Percentiles rank a stretch among this genome's conserved stretches.
These are phyloP conservation scores for Alternaria sp. DNA, from an alignment of 2,329 filamentous ascomycete species.

Conservation along the genomic window DNA sequence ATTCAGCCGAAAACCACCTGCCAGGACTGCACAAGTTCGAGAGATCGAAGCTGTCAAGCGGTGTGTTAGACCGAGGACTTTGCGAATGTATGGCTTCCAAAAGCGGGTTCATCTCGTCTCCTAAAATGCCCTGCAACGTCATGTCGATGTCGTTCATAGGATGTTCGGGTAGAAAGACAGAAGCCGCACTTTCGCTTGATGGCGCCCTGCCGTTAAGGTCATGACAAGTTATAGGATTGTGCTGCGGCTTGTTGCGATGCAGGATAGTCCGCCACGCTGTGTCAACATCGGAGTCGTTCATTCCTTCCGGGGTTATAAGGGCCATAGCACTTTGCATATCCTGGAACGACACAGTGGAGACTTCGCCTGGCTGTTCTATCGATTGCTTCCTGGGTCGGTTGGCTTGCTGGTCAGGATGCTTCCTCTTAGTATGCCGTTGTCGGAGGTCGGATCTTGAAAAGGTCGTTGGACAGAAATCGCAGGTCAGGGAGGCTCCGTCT, in stretches of 20 bases:
- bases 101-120: background rate
- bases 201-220: background rate
- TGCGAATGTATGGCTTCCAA: background rate
- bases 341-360: background rate
- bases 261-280: background rate
- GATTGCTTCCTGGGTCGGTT: conserved; percentile 7
- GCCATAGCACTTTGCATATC: background rate
- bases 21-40: background rate
- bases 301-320: background rate
- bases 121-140: background rate
- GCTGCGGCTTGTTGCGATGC: background rate
- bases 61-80: background rate
- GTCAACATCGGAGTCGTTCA: background rate
- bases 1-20: background rate
- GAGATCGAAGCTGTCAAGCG: background rate
- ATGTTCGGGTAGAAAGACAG: background rate
- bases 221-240: background rate
- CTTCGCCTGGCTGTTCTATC: background rate
- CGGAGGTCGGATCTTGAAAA: conserved; percentile 34
- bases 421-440: conserved; percentile 31
- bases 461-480: conserved; percentile 28
- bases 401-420: conserved; percentile 25
- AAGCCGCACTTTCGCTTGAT: background rate
- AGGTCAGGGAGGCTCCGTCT: conserved; percentile 21
- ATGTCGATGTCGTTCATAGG: background rate